Evolutionary conservation across 805 yeast species (phyloP).

Genomic region (Tetrapisispora arboricola): DNA sequence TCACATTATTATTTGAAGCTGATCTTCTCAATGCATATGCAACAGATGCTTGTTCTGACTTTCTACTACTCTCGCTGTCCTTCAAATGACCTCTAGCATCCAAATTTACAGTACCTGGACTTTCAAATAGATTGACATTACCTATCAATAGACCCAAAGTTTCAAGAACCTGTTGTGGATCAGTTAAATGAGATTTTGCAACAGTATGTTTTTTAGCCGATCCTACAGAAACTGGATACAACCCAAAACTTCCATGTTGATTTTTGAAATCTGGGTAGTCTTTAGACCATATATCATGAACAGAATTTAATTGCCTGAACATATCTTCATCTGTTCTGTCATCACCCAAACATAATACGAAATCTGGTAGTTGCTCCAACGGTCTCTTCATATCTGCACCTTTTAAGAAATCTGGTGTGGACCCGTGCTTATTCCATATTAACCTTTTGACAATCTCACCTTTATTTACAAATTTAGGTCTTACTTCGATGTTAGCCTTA

Average conservation of each 20-base stretch:
- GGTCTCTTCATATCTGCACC: constrained; percentile 26
- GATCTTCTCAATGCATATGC: constrained; percentile 21
- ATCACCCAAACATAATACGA: constrained; percentile 85
- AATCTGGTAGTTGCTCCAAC: constrained; percentile 57
- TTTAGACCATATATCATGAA: constrained; percentile 38
- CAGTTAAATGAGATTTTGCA: constrained; percentile 76
- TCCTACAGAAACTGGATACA: constrained; percentile 85
- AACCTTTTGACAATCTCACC: constrained; percentile 89
- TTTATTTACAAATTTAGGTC: constrained; percentile 89
- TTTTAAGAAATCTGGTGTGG: constrained; percentile 35
- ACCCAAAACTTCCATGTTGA: constrained; percentile 44
- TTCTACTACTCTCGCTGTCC: constrained; percentile 32
- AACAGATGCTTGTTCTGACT: constrained; percentile 27
- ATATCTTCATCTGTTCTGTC: constrained; percentile 97
- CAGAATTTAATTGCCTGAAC: constrained; percentile 67
- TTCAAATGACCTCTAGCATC: constrained; percentile 69
- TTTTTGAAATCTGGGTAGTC: constrained; percentile 33
- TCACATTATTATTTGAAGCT: constrained; percentile 7
- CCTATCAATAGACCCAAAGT: constrained; percentile 74
- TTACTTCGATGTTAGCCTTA: constrained; percentile 93
- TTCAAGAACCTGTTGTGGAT: constrained; percentile 76
- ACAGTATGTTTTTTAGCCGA: constrained; percentile 80
- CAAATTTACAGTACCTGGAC: constrained; percentile 63
- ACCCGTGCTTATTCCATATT: constrained; percentile 54
- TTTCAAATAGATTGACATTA: constrained; percentile 66